These are phyloP conservation scores for Fusarium gaditjirri DNA, from an alignment of 2,329 filamentous ascomycete species.

Conservation along the genomic window DNA sequence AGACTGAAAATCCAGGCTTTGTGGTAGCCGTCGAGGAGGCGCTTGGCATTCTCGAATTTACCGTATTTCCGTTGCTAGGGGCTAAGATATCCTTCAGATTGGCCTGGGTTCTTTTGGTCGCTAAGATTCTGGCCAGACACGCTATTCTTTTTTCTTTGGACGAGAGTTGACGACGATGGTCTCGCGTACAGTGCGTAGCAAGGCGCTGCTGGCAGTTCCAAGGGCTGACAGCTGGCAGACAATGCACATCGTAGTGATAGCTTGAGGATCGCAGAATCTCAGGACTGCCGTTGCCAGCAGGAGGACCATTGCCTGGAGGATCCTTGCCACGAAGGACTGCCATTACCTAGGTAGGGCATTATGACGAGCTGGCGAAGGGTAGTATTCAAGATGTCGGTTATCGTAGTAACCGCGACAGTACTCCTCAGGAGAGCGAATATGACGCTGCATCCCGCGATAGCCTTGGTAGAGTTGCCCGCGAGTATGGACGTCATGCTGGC, in stretches of 20 bases:
- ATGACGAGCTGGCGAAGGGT: too few species aligned
- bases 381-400: too few species aligned
- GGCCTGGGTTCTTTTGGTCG: slow-evolving; percentile 48
- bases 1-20: slow-evolving; percentile 60
- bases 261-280: too few species aligned
- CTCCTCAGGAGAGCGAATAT: background rate
- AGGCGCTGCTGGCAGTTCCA: too few species aligned
- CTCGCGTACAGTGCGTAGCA: too few species aligned
- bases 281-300: too few species aligned
- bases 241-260: too few species aligned
- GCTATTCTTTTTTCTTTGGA: background rate
- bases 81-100: slow-evolving; percentile 48
- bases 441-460: background rate
- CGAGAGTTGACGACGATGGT: slow-evolving; percentile 61
- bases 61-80: slow-evolving; percentile 58
- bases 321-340: too few species aligned
- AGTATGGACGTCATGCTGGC: too few species aligned
- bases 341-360: background rate
- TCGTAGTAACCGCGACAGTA: background rate
- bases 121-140: slow-evolving; percentile 45
- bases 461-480: too few species aligned
- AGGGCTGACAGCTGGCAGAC: too few species aligned
- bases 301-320: too few species aligned
- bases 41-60: slow-evolving; percentile 58
- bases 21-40: slow-evolving; percentile 57